These are phyloP conservation scores for Hymenoscyphus occultus DNA, from an alignment of 2,329 filamentous ascomycete species.

Conservation along the genomic window DNA sequence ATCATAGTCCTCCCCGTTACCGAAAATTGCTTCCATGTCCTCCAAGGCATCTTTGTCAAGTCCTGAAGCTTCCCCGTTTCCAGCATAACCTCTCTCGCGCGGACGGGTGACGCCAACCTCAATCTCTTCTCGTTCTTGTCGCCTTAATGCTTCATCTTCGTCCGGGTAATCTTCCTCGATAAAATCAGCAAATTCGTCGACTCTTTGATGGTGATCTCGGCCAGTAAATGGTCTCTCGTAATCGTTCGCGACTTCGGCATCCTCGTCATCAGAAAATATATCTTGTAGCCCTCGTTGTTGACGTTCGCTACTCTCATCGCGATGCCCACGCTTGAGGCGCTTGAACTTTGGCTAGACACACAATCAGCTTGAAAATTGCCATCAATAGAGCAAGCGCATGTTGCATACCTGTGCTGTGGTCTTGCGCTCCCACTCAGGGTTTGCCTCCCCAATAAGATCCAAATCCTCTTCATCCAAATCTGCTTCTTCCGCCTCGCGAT, in stretches of 20 bases:
- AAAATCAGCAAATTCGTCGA: constrained; percentile 89
- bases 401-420: constrained; percentile 62
- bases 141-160: constrained; percentile 74
- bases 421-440: constrained; percentile 66
- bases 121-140: constrained; percentile 71
- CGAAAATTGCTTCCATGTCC: constrained; percentile 95
- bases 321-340: constrained; percentile 87
- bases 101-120: constrained; percentile 73
- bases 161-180: constrained; percentile 95
- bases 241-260: constrained; percentile 58
- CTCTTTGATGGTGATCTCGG: constrained; percentile 49
- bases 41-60: constrained; percentile 90
- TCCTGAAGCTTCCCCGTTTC: constrained; percentile 75
- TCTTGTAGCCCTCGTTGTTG: constrained; percentile 74
- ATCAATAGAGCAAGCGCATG: constrained; percentile 3
- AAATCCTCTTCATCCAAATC: constrained; percentile 91
- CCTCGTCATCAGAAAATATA: constrained; percentile 95
- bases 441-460: constrained; percentile 85
- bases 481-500: constrained; percentile 80
- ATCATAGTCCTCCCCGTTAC: constrained; percentile 91
- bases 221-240: constrained; percentile 38
- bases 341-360: constrained; percentile 79
- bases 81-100: constrained; percentile 63
- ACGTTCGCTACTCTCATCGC: constrained; percentile 63
- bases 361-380: constrained; percentile 23